Conservation (phyloP, 2,329 filamentous ascomycete genomes). For the Polychaeton citri region DNA sequence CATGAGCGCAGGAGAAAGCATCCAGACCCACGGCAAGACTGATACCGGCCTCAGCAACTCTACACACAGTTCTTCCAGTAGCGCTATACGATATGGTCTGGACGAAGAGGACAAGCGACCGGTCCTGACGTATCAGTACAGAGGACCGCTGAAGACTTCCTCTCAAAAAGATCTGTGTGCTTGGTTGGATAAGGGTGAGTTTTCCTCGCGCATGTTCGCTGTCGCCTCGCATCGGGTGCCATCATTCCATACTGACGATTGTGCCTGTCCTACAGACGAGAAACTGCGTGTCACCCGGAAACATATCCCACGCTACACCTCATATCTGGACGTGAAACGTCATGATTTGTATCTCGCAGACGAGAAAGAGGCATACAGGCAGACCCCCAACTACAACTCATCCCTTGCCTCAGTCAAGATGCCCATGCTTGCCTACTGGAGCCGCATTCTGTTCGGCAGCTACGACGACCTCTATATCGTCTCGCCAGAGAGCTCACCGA, state of each 20-base stretch:
- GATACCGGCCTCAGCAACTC: conserved; percentile 31
- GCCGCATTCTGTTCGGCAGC: conserved; percentile 30
- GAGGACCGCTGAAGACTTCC: conserved; percentile 28
- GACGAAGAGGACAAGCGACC: conserved; percentile 29
- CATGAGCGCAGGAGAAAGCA: neutral
- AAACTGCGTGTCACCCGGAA: conserved; percentile 34
- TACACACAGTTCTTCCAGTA: conserved; percentile 27
- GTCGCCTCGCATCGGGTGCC: too few species aligned
- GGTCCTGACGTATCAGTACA: conserved; percentile 34
- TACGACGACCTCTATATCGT: conserved; percentile 38
- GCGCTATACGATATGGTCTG: conserved; percentile 27
- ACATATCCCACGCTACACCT: conserved; percentile 31
- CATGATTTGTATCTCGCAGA: conserved; percentile 31
- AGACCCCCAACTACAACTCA: conserved; percentile 30
- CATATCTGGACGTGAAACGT: conserved; percentile 31
- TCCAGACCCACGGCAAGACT: conserved; percentile 9
- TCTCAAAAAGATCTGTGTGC: conserved; percentile 32
- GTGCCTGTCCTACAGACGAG: conserved; percentile 24
- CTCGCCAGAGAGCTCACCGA: conserved; percentile 27
- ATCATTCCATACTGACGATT: too few species aligned
- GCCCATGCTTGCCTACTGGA: conserved; percentile 31
- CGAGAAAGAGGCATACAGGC: conserved; percentile 22
- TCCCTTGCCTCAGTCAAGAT: conserved; percentile 35
- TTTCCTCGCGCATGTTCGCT: too few species aligned
- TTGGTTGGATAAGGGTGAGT: conserved; percentile 22